Evolutionary conservation across 2,329 filamentous ascomycete genomes (phyloP).

Genomic region (Pseudogymnoascus sp.): DNA sequence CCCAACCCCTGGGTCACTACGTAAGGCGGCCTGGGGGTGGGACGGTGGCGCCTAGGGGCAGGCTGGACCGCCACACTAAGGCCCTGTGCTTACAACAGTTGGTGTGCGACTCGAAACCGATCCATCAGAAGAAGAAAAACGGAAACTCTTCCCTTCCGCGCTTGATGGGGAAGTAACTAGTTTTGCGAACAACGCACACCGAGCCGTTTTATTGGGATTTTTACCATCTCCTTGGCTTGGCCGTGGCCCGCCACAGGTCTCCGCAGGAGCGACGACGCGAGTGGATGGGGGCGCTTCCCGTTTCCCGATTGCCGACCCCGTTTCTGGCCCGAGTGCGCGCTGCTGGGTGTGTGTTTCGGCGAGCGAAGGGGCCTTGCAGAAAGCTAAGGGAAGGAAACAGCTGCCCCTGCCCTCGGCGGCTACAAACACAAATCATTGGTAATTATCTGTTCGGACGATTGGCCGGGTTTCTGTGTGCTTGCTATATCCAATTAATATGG

Average conservation of each 20-base stretch:
- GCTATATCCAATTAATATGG: neutral
- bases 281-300: conserved; percentile 4
- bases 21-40: conserved; percentile 1
- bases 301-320: conserved; percentile 3
- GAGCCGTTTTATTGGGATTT: neutral
- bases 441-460: neutral
- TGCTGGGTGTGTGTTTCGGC: neutral
- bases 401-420: neutral
- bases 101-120: conserved; percentile 5
- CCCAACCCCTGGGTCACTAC: conserved; percentile 4
- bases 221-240: neutral
- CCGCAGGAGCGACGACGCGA: neutral
- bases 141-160: neutral
- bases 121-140: neutral
- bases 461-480: neutral
- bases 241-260: neutral
- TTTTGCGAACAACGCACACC: neutral
- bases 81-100: neutral
- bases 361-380: neutral
- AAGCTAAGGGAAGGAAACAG: neutral
- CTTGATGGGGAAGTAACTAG: neutral
- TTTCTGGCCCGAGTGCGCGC: neutral
- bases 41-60: neutral
- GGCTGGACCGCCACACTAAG: neutral
- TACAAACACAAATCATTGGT: neutral